Evolutionary conservation across 768 basidiomycete genomes (phyloP), one percentile per base, ranked within the genome.

Genomic region (Rhodotorula taiwanensis): DNA sequence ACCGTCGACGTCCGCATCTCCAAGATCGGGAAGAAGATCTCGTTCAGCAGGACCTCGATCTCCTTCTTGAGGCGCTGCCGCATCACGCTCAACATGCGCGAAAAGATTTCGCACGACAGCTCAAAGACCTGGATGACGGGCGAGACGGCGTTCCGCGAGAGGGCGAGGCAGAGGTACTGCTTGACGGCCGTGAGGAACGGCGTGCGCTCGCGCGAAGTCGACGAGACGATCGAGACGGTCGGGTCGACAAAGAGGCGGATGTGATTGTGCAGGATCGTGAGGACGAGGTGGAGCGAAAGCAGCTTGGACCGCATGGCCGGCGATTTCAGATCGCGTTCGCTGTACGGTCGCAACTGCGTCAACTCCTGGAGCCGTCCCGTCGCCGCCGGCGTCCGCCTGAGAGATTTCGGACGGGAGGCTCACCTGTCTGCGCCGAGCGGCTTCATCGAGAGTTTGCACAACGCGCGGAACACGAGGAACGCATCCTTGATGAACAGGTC

Each of bases 1-100:
- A 94, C 78, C 2, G 92, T 95, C 9, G 94, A 89, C 14, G 88
- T 98, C 74, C 86, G 85, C 92, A 99, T 97, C 77, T 99, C 95
- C 61, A 98, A 80, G 52, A 99, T 94, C 3, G 95, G 95, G 59
- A 98, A 85, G 79, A 98, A 99, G 66, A 99, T 98, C 76, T 99
- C 95, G 71, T 95, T 93, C 52, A 99, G 76, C n/a, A 99, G 80
- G 42, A 99, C 92, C 76, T 97, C 94, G 60, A 98, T 97, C 76
- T 99, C 95, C 87, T 97, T 95, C 94, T 99, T 99, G 70, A 99
- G 82, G 78, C 89, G 94, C 23, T 89, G 89, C 33, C 95, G 83
- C 84, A 99, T 86, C 16, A 90, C 88, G 48, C 87, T 84, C n/a
- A 98, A 76, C 52, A 95, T 87, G 71, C 89, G 83, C 91, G 94